Conservation (phyloP, 2,329 filamentous ascomycete species). For the Aspergillus floridensis region DNA sequence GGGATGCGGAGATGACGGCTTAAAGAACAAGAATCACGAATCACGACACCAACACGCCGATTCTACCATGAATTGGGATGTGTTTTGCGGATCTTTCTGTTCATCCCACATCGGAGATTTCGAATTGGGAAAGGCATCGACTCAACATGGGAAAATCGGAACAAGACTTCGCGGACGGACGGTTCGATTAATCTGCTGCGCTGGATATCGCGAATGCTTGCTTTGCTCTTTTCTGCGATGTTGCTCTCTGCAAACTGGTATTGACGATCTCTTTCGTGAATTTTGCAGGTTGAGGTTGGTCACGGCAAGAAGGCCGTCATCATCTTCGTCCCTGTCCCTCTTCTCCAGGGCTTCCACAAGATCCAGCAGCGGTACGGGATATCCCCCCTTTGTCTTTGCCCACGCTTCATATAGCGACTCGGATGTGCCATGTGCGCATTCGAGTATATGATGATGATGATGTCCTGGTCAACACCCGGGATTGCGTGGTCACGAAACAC, state of each 20-base stretch:
- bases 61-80: not conserved
- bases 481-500: not conserved
- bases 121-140: not conserved
- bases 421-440: not conserved
- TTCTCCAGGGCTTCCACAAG: slow-evolving; percentile 97
- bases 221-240: not conserved
- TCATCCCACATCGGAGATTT: no score
- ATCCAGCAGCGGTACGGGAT: slow-evolving; percentile 93
- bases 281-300: slow-evolving; percentile 94
- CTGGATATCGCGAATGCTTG: not conserved
- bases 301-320: slow-evolving; percentile 99
- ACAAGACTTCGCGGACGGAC: not conserved
- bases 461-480: not conserved
- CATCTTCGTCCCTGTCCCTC: slow-evolving; percentile 99
- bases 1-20: not conserved
- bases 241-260: slow-evolving; percentile 2
- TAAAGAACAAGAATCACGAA: not conserved
- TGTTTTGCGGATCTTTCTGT: no score
- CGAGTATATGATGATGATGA: not conserved
- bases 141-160: not conserved
- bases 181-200: not conserved
- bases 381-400: not conserved
- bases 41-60: not conserved
- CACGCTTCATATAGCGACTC: no score
- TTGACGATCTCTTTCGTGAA: slow-evolving; percentile 28